Evolutionary conservation across 1,139 yeast genomes (phyloP), one percentile per base, ranked within the genome.

Genomic region (Magnusiomyces suaveolens): DNA sequence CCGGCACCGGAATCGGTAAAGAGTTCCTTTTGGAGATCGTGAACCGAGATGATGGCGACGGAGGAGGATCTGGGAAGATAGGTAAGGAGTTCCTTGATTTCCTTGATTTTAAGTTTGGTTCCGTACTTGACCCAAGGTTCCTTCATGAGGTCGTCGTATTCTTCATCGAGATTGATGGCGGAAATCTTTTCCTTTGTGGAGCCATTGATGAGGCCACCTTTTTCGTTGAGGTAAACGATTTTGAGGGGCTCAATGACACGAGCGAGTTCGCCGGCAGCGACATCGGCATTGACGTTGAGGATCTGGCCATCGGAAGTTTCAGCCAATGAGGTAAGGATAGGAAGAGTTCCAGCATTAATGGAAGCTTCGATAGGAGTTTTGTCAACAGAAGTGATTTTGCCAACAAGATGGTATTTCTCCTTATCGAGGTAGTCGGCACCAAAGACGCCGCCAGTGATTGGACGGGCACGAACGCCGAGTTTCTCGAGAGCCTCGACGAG

Each of bases 1-100:
- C 99, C 99, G 50, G 98, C 99, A 71, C 99, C 99, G 18, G 96
- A 86, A 69, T 94, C 98, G 52, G 99, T 92, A 73, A 92, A 92
- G 66, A 92, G 80, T 72, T 92, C 99, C 72, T 90, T 92, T 73
- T 94, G 98, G 66, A 92, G 78, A 69, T 92, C 97, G 64, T 87
- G 81, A 50, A 94, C 97, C 63, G 92, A 87, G 65, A 92, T 92
- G 68, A 92, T 92, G 48, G 99, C 98, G 52, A 92, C 99, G 4
- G 97, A 89, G 0, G 97, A 89, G 12, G 97, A 87, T 70, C 97
- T 83, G 58, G 99, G 99, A 67, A 92, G 79, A 68, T 86, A 92
- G 73, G 87, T 92, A 67, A 92, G 79, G 65, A 92, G 79, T 66
- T 92, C 98, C 70, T 88, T 92, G 70, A 92, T 92, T 73, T 94